Evolutionary conservation across 2,329 filamentous ascomycete genomes (phyloP), one percentile per base, ranked within the genome.

Genomic region (Atkinsonella texensis): DNA sequence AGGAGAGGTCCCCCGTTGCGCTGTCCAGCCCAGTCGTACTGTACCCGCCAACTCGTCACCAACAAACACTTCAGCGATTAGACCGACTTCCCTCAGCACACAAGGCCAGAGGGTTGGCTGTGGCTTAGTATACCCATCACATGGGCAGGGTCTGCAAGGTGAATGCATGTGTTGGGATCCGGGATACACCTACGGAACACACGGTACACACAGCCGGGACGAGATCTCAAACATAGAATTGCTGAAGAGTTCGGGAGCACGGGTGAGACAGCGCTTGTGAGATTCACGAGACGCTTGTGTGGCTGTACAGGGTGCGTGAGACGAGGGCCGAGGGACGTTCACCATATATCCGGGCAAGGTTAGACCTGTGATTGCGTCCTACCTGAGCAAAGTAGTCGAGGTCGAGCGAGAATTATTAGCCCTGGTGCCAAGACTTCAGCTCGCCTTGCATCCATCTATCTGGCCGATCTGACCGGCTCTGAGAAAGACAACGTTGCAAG

Each of bases 231-330:
- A 7, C 7, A 15, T 38, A 38, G 35, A 38, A 13, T 15, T 38
- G 35, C 15, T 15, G 35, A 38, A 28, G 35, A 38, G 35, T 38
- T 15, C 11, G 11, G 12, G 6, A 38, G 35, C 11, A 38, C 1
- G 35, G 35, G 35, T 12, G 35, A 38, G 35, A 38, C 35, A 9
- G 51, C 10, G 38, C 9, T 23, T 28, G 47, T 43, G 46, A 40
- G 50, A 45, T 31, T 20, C 28, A 18, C 33, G 35, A 28, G 41
- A 41, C 38, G 28, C 28, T 28, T 28, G 13, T 39, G 23, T 42
- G 20, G 17, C 12, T 51, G 45, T 23, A 45, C 46, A 40, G 46
- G 49, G 52, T 54, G 49, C 32, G 53, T 54, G 47, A 54, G 50
- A 52, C 48, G 53, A 50, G 32, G 48, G 45, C 51, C 48, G 53